Percentiles rank a stretch among this genome's conserved stretches.
phyloP scores from a whole-genome alignment of 140 eudicot species.

The Stevia rebaudiana region DNA sequence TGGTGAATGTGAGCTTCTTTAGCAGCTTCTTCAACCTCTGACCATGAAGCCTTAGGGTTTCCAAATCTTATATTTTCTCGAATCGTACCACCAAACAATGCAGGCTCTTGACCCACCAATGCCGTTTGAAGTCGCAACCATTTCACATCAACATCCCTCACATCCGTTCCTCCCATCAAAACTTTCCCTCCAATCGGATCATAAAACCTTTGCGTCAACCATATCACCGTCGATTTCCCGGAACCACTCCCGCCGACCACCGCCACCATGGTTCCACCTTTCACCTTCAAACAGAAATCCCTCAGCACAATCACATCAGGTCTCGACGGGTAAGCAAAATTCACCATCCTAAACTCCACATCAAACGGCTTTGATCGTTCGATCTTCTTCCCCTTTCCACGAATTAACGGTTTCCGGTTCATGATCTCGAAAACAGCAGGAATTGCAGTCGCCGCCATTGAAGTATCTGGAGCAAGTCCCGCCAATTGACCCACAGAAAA shows the following conservation, averaged over 20 bases:
- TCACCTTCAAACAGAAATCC: constrained; percentile 38
- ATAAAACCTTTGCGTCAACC: constrained; percentile 45
- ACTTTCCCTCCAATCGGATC: constrained; percentile 45
- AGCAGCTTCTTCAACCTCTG: constrained; percentile 46
- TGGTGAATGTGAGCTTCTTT: constrained; percentile 47
- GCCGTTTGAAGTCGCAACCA: constrained; percentile 48
- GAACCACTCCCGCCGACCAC: constrained; percentile 52
- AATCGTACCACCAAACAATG: constrained; percentile 47
- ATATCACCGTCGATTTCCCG: constrained; percentile 46
- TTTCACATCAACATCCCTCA: constrained; percentile 41
- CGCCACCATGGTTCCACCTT: constrained; percentile 41
- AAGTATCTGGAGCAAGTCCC: constrained; percentile 93
- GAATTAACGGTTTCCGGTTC: constrained; percentile 49
- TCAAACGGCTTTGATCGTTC: constrained; percentile 44
- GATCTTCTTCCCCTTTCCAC: constrained; percentile 36
- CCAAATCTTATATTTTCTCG: constrained; percentile 52
- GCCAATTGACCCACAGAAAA: constrained; percentile 80
- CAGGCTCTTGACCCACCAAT: constrained; percentile 52
- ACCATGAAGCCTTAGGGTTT: constrained; percentile 40
- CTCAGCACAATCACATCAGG: constrained; percentile 35
- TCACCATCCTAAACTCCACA: constrained; percentile 34
- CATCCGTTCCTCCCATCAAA: constrained; percentile 34
- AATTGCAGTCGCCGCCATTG: constrained; percentile 55
- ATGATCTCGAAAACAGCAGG: constrained; percentile 47
- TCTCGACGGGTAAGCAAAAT: constrained; percentile 42